Evolutionary conservation across 2,329 filamentous ascomycete genomes (phyloP).

Genomic region (Incumbomyces lentus): DNA sequence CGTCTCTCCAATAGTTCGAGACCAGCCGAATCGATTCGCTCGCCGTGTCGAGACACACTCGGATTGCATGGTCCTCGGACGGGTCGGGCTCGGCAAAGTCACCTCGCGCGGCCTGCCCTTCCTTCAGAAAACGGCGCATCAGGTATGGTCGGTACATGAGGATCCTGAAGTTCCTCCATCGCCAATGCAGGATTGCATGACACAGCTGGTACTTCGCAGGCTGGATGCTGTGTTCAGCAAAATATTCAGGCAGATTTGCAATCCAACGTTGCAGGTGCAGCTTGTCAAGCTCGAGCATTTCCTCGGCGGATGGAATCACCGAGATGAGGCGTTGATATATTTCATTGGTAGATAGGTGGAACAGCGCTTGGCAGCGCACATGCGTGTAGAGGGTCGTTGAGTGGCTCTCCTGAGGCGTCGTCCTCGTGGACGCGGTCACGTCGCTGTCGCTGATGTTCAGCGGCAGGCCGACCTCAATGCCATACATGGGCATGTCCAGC

Average conservation of each 20-base stretch:
- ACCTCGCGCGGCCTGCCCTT: neutral
- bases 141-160: constrained; percentile 27
- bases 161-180: constrained; percentile 35
- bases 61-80: constrained; percentile 7
- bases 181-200: constrained; percentile 32
- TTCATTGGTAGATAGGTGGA: constrained; percentile 18
- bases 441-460: constrained; percentile 11
- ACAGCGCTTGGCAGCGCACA: constrained; percentile 4
- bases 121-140: constrained; percentile 8
- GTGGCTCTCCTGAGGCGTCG: neutral
- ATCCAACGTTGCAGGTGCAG: constrained; percentile 32
- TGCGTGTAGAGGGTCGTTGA: constrained; percentile 9
- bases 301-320: constrained; percentile 29
- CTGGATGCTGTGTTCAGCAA: constrained; percentile 25
- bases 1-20: constrained; percentile 30
- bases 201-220: constrained; percentile 29
- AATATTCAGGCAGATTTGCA: constrained; percentile 29
- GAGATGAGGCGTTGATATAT: constrained; percentile 36
- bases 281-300: constrained; percentile 30
- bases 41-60: constrained; percentile 26
- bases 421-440: constrained; percentile 3
- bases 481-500: constrained; percentile 9
- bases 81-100: neutral
- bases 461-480: constrained; percentile 9
- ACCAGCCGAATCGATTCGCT: constrained; percentile 32